These are phyloP conservation scores for Pichia sp. DNA, from an alignment of 1,139 yeast genomes.

Conservation along the genomic window DNA sequence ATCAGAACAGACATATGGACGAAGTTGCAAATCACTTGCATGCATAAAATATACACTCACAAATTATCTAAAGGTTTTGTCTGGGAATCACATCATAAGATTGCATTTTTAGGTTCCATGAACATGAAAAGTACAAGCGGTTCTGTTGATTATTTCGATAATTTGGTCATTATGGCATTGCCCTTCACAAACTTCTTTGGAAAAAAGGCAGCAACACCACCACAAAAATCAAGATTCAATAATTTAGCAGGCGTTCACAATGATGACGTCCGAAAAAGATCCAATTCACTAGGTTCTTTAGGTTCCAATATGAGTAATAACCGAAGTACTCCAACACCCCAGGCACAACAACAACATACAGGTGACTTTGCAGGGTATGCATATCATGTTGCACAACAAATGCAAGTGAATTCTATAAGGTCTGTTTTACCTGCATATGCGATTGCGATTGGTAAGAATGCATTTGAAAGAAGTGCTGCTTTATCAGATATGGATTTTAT, in stretches of 20 bases:
- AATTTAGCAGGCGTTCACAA: background rate
- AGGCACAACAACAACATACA: conserved; percentile 2
- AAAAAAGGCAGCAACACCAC: conserved; percentile 12
- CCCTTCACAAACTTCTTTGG: conserved; percentile 61
- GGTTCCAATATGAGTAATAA: conserved; percentile 8
- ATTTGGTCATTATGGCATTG: conserved; percentile 56
- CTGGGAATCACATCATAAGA: conserved; percentile 76
- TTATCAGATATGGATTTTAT: conserved; percentile 71
- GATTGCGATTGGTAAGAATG: conserved; percentile 71
- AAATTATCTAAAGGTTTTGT: conserved; percentile 66
- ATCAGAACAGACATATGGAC: conserved; percentile 66
- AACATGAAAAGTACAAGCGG: conserved; percentile 48
- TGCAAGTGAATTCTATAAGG: conserved; percentile 61
- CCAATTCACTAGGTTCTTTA: conserved; percentile 5
- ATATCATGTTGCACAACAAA: conserved; percentile 72
- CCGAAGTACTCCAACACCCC: background rate
- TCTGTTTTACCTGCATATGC: conserved; percentile 76
- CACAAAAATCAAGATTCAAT: background rate
- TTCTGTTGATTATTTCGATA: conserved; percentile 57
- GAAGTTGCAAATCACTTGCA: conserved; percentile 54
- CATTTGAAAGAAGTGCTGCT: conserved; percentile 63
- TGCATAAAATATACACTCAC: conserved; percentile 55
- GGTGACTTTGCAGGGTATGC: conserved; percentile 61
- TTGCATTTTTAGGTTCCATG: conserved; percentile 52
- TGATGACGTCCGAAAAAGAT: background rate